phyloP scores from a whole-genome alignment of 805 yeast genomes.

The Starmerella khaoyaiensis region DNA sequence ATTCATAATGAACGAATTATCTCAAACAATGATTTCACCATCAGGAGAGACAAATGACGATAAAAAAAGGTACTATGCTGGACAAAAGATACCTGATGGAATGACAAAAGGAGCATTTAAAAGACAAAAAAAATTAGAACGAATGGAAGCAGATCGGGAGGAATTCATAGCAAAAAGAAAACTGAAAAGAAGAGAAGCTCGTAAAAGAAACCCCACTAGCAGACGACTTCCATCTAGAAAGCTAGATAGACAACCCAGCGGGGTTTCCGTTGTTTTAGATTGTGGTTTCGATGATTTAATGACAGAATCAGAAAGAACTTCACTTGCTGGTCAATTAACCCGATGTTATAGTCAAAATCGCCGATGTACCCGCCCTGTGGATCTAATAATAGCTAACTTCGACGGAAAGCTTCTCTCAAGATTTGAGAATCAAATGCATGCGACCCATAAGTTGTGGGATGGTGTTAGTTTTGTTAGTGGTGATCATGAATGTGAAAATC shows the following conservation, averaged over 20 bases:
- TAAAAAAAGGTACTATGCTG: too few relatives aligned
- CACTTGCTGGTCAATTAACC: constrained; percentile 68
- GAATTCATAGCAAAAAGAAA: constrained; percentile 42
- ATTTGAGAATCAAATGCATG: constrained; percentile 47
- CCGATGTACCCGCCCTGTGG: constrained; percentile 43
- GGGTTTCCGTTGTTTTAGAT: constrained; percentile 55
- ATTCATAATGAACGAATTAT: too few relatives aligned
- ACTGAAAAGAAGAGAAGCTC: constrained; percentile 35
- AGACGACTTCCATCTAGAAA: constrained; percentile 11
- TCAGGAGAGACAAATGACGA: too few relatives aligned
- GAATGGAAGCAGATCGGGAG: constrained; percentile 53
- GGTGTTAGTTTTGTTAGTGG: constrained; percentile 40
- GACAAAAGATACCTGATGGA: constrained; percentile 53
- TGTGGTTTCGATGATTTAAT: constrained; percentile 85
- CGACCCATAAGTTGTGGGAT: constrained; percentile 55
- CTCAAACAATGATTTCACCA: too few relatives aligned
- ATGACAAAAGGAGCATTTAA: constrained; percentile 83
- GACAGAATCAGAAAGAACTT: constrained; percentile 57
- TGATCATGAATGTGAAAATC: constrained; percentile 18
- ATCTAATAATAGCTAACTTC: constrained; percentile 51
- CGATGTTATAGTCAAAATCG: constrained; percentile 71
- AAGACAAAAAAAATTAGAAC: constrained; percentile 43
- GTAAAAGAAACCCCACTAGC: constrained; percentile 14
- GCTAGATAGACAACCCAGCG: constrained; percentile 26
- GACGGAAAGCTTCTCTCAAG: constrained; percentile 51